Base-by-base conservation (phyloP, 257 asterid genomes). In the Echium plantagineum region DNA sequence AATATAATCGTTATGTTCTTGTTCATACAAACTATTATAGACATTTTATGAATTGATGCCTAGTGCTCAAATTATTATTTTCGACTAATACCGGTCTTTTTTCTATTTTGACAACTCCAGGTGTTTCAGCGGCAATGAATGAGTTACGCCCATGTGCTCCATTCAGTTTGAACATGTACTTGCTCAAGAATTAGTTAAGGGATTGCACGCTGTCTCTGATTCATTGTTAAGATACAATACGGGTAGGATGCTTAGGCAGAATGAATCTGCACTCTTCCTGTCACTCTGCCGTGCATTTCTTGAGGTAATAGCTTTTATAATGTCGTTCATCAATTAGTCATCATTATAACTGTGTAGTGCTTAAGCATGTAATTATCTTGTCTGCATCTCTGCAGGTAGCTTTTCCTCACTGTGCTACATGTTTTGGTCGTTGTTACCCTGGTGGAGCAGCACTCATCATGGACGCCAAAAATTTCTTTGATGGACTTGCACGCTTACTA, bases 141-240 rank as follows among this genome's bases (percentile, higher is more conserved):
- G 98, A 93, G 55, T 77, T 93, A 52, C 94, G 97, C 16, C 97
- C 96, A 13, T 89, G 98, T 60, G 96, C 98, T 55, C 96, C 97
- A 49, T 32, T 84, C 67, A 93, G 85, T 75, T 72, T 93, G 78
- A 86, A 67, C 78, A 75, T 15, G 74, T 89, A 69, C 63, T 79
- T 51, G 82, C 80, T 46, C 85, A 76, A 66, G 85, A 76, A 69
- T 63, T 75, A 51, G 75, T 71, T 1, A 73, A 79, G 67, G 81
- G 82, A 60, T 69, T 79, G 72, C 97, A 75, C 62, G 87, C 83
- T 32, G 95, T 93, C 69, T 84, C 94, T 21, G 90, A 88, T 77
- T 85, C 94, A 71, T 77, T 93, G 61, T 71, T 85, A 72, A 74
- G 95, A 74, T 89, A 88, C 85, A 89, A 82, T 61, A 89, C 94